Evolutionary conservation across 140 eudicot genomes (phyloP).

Genomic region (Erigeron philadelphicus): DNA sequence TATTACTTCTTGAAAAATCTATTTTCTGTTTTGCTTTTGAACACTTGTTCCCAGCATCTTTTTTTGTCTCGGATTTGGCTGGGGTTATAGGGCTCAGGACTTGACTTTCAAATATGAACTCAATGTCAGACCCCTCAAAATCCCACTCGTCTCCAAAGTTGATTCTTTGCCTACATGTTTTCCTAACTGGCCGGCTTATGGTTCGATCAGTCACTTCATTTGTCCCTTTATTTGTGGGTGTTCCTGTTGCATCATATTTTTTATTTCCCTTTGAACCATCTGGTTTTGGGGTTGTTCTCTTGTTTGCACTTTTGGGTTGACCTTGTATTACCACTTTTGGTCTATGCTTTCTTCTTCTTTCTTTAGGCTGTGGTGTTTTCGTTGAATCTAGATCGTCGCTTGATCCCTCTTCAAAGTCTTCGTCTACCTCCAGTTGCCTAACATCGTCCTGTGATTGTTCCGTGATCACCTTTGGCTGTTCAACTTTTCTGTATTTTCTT

Average conservation of each 20-base stretch:
- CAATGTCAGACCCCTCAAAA: slow-evolving; percentile 7
- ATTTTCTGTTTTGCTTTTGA: slow-evolving; percentile 54
- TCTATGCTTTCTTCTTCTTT: slow-evolving; percentile 58
- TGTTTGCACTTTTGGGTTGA: slow-evolving; percentile 40
- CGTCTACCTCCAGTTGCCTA: slow-evolving; percentile 38
- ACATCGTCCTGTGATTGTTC: slow-evolving; percentile 27
- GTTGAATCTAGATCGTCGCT: slow-evolving; percentile 30
- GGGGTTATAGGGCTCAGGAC: slow-evolving; percentile 30
- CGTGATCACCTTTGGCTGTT: slow-evolving; percentile 14
- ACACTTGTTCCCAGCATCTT: slow-evolving; percentile 25
- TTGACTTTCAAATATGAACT: background rate
- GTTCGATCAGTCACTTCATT: slow-evolving; percentile 6
- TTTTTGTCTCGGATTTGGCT: slow-evolving; percentile 26
- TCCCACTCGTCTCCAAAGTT: slow-evolving; percentile 44
- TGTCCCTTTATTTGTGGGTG: slow-evolving; percentile 25
- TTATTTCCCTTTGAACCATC: slow-evolving; percentile 34
- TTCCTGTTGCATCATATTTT: slow-evolving; percentile 45
- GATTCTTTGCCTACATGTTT: slow-evolving; percentile 56
- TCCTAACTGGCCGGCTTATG: slow-evolving; percentile 24
- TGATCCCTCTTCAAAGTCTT: slow-evolving; percentile 45
- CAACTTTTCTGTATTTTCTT: background rate
- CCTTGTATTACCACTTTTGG: slow-evolving; percentile 80
- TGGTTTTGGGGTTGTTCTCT: slow-evolving; percentile 38
- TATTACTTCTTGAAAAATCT: slow-evolving; percentile 37
- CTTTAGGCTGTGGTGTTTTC: slow-evolving; percentile 52